Base-by-base conservation (phyloP, 208 protist genomes). In the Leishmania guyanensis region DNA sequence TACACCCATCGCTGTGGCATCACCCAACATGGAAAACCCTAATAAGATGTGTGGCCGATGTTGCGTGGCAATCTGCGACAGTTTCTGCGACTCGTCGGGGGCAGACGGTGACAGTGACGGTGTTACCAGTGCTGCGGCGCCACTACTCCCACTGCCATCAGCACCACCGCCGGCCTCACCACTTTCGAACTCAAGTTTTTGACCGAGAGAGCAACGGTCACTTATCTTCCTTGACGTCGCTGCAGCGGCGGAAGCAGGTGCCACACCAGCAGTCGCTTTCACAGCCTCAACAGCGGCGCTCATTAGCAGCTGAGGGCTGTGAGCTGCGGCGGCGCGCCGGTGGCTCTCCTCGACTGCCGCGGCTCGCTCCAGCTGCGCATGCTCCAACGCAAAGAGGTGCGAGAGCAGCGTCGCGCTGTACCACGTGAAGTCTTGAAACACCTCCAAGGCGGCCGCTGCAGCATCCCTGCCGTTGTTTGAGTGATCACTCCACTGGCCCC, bases 351-450 rank as follows among this genome's bases (percentile, higher is more conserved):
- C 75, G 29, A 68, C 76, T 8, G 70, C 75, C 2, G 74, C 77
- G 14, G 75, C 64, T 53, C 81, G 78, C 70, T 71, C 82, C 8
- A 86, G 78, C 66, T 89, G 81, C 9, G 70, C 85, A 62, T 90
- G 84, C 73, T 89, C 88, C 26, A 86, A 72, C 3, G 77, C 79
- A 62, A 80, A 91, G 26, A 91, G 66, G 65, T 87, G 83, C 43
- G 88, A 89, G 50, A 91, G 85, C 36, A 91, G 82, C 72, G 84
- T 83, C 53, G 84, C 83, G 16, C 85, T 87, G 77, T 86, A 85
- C 81, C 88, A 89, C 60, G 80, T 84, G 65, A 90, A 80, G 69
- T 88, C 84, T 22, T 80, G 84, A 29, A 87, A 70, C 9, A 82
- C 66, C 5, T 84, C 77, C 48, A 62, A 78, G 22, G 73, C 78